Percentiles rank a stretch among this genome's conserved stretches.
phyloP scores from a whole-genome alignment of 495 filamentous ascomycete species.

The Aspergillus egyptiacus region DNA sequence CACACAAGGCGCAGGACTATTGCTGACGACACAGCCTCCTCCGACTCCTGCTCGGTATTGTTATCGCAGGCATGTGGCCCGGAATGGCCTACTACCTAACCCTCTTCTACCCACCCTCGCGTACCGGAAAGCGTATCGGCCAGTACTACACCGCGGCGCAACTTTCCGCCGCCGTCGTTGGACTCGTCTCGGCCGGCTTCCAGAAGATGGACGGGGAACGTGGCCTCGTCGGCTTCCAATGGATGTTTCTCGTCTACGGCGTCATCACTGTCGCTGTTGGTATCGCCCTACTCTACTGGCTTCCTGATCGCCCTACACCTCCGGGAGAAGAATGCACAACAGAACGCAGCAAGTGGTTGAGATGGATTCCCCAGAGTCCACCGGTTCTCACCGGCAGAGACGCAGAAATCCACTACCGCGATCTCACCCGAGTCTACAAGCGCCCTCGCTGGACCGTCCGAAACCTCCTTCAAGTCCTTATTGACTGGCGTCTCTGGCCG shows the following conservation, averaged over 20 bases:
- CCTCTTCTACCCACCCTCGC: constrained; percentile 81
- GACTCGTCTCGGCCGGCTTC: constrained; percentile 84
- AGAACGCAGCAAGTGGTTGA: constrained; percentile 37
- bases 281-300: constrained; percentile 74
- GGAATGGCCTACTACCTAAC: constrained; percentile 93
- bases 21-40: constrained; percentile 51
- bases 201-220: constrained; percentile 78
- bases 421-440: constrained; percentile 75
- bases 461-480: constrained; percentile 62
- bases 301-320: constrained; percentile 72
- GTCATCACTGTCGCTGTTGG: constrained; percentile 66
- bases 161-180: constrained; percentile 83
- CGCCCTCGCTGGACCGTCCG: constrained; percentile 59
- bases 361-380: constrained; percentile 56
- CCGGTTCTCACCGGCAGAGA: constrained; percentile 74
- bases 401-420: constrained; percentile 75
- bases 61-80: constrained; percentile 92
- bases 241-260: constrained; percentile 93
- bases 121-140: constrained; percentile 82
- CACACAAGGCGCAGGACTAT: not conserved
- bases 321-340: constrained; percentile 39
- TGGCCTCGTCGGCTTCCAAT: constrained; percentile 79
- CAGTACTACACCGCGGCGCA: constrained; percentile 86
- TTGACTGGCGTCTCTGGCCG: constrained; percentile 85
- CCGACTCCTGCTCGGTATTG: constrained; percentile 78